These are phyloP conservation scores for Xylariaceae sp. DNA, from an alignment of 2,329 filamentous ascomycete genomes.

Conservation along the genomic window DNA sequence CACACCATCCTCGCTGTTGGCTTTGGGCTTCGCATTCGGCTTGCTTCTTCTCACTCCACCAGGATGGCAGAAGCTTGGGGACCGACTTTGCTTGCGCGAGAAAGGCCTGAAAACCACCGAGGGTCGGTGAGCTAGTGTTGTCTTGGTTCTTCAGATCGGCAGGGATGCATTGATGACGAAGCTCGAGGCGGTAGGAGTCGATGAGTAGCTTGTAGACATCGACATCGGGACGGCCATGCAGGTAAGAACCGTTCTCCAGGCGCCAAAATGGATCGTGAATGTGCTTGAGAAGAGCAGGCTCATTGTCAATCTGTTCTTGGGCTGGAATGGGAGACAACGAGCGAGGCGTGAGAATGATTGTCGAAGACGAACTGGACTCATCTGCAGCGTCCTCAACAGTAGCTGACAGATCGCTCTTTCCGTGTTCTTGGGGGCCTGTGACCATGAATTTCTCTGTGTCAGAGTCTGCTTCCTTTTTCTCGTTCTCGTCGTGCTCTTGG, in stretches of 20 bases:
- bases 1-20: conserved; percentile 24
- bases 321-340: no score
- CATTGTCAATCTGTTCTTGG: no score
- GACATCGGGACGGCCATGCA: conserved; percentile 39
- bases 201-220: conserved; percentile 45
- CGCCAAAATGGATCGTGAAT: conserved; percentile 36
- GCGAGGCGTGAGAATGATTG: no score
- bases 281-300: conserved; percentile 2
- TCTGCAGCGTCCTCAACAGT: no score
- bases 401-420: no score
- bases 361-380: no score
- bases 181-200: conserved; percentile 45
- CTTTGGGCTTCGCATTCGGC: conserved; percentile 36
- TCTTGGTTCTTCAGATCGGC: conserved; percentile 17
- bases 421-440: no score
- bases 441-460: no score
- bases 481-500: no score
- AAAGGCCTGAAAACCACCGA: conserved; percentile 36
- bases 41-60: conserved; percentile 41
- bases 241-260: conserved; percentile 38
- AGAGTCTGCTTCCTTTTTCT: no score
- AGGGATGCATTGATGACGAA: conserved; percentile 29
- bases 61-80: conserved; percentile 37
- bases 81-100: conserved; percentile 26
- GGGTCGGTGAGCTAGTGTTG: no score